phyloP scores from a whole-genome alignment of 2,329 filamentous ascomycete genomes.

The Clathrospora elynae region DNA sequence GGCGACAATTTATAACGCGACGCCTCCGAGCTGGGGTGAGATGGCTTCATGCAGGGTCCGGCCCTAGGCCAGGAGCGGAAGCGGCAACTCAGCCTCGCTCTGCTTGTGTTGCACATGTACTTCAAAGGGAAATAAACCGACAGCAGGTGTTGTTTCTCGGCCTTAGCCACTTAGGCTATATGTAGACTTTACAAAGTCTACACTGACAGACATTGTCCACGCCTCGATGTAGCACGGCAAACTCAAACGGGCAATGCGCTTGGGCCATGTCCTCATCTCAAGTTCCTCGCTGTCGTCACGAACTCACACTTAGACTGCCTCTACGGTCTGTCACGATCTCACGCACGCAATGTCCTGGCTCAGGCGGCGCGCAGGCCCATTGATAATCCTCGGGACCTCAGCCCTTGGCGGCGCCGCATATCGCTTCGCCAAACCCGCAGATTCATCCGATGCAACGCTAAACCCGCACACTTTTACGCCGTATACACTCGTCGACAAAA shows the following conservation, averaged over 20 bases:
- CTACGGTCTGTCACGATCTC: neutral
- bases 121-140: conserved; percentile 7
- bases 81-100: conserved; percentile 5
- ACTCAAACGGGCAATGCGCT: conserved; percentile 11
- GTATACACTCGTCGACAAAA: conserved; percentile 67
- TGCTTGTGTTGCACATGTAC: conserved; percentile 7
- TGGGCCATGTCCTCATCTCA: conserved; percentile 14
- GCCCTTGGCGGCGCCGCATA: conserved; percentile 44
- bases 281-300: conserved; percentile 12
- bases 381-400: conserved; percentile 42
- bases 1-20: conserved; percentile 14
- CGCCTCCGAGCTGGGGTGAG: conserved; percentile 9
- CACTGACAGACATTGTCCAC: neutral
- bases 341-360: conserved; percentile 36
- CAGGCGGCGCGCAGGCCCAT: conserved; percentile 34
- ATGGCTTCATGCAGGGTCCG: conserved; percentile 21
- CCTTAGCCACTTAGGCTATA: conserved; percentile 6
- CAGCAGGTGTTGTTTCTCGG: conserved; percentile 8
- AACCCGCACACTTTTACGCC: conserved; percentile 67
- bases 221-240: conserved; percentile 9
- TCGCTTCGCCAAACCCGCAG: conserved; percentile 33
- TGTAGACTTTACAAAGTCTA: neutral
- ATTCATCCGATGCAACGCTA: conserved; percentile 48
- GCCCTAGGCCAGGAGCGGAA: conserved; percentile 13
- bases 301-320: too few relatives aligned